A percentile compares a stretch with the other conserved stretches of the same genome.
phyloP scores from a whole-genome alignment of 1,284 basidiomycete genomes.

The Amylostereum chailletii region DNA sequence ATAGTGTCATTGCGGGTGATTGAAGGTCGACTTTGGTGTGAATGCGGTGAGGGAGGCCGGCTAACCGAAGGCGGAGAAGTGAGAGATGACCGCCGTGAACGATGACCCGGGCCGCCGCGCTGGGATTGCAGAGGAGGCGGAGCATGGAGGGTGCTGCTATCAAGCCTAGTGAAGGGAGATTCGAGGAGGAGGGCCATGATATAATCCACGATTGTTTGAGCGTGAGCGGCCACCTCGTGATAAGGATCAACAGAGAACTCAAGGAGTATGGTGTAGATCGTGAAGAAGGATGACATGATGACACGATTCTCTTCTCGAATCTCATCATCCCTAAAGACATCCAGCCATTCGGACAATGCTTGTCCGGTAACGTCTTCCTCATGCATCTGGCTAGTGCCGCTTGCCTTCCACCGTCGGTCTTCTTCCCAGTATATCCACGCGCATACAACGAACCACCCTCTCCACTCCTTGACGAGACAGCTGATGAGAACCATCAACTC shows the following conservation, averaged over 20 bases:
- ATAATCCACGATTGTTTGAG: slow-evolving; percentile 89
- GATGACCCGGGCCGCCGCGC: slow-evolving; percentile 16
- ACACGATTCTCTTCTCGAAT: slow-evolving; percentile 76
- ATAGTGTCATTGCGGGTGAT: slow-evolving; percentile 55
- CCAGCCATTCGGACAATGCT: slow-evolving; percentile 75
- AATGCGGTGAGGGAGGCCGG: slow-evolving; percentile 28
- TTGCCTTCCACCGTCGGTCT: slow-evolving; percentile 47
- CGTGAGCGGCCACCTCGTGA: slow-evolving; percentile 85
- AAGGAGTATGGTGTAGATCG: slow-evolving; percentile 83
- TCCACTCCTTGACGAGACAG: slow-evolving; percentile 91
- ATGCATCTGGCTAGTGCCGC: slow-evolving; percentile 23
- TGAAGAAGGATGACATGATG: slow-evolving; percentile 84
- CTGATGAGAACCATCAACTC: slow-evolving; percentile 90
- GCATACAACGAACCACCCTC: slow-evolving; percentile 92
- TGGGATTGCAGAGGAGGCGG: slow-evolving; percentile 31
- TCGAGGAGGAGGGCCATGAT: slow-evolving; percentile 85
- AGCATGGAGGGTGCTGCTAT: slow-evolving; percentile 50
- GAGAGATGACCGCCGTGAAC: slow-evolving; percentile 46
- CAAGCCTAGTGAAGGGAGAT: slow-evolving; percentile 74
- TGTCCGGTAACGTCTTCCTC: slow-evolving; percentile 62
- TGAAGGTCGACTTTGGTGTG: slow-evolving; percentile 28
- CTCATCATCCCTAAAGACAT: slow-evolving; percentile 59
- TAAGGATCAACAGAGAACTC: slow-evolving; percentile 93
- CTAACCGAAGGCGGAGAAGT: slow-evolving; percentile 32
- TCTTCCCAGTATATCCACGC: slow-evolving; percentile 96